Evolutionary conservation across 768 basidiomycete genomes (phyloP), one percentile per base, ranked within the genome.

Genomic region (Dacryopinax primogenitus): DNA sequence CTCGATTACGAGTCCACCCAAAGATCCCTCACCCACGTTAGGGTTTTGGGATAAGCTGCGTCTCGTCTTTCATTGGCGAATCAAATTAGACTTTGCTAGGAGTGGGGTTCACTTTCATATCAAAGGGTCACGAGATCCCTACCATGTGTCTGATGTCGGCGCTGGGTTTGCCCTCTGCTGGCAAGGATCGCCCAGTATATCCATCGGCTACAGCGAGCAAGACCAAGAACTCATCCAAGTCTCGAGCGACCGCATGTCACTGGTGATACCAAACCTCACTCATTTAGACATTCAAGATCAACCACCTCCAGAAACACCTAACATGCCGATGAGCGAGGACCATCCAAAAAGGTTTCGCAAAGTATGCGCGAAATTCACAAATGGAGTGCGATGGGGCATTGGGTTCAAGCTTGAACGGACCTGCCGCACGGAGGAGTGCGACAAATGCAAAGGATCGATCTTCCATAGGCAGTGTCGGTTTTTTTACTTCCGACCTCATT

Each of bases 1-100:
- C 65, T 86, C 86, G 1, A 72, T 98, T 64, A 83, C 88, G 1
- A 85, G 85, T 68, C 79, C 88, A 21, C 83, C 90, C 62, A 81
- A 83, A 47, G 94, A 98, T 74, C 79, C 83, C 23, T 94, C 92
- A 1, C 88, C 90, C 13, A 80, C 83, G 11, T 71, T 95, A 67
- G 94, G 92, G 6, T 95, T 96, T 73, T 96, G 94, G 94, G 94
- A 97, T 74, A 97, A 96, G 81, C 64, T 92, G 69, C 81, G 89
- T 30, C 78, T 93, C 12, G 79, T 90, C 23, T 81, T 94, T 67
- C 94, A 96, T 73, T 94, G 93, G 90, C 85, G 79, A 37, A 73
- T 87, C 23, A 79, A 78, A 64, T 76, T 87, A 34, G 78, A 81
- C 23, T 95, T 95, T 71, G 77, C 76, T 0, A 70, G 62, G 32